Evolutionary conservation across 164 flowering plant genomes (phyloP).

Genomic region (Chloranthus sessilifolius): DNA sequence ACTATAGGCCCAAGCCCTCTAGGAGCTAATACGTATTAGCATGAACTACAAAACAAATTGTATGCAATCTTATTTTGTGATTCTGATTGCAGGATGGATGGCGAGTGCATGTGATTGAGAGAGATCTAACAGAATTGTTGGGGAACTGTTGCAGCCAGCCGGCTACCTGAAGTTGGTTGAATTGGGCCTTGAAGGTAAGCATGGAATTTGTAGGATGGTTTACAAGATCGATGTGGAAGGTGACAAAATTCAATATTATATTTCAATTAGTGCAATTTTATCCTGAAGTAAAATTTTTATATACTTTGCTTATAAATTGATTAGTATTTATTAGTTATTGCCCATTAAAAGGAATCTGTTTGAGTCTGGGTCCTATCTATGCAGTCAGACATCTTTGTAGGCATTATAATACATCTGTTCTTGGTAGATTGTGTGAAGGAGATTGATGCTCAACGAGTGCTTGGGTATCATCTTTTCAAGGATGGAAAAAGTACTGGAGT

Average conservation of each 20-base stretch:
- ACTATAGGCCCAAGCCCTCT: no score
- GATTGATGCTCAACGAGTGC: conserved; percentile 88
- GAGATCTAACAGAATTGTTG: conserved; percentile 91
- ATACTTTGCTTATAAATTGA: no score
- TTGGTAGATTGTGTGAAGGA: conserved; percentile 79
- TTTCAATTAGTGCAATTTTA: no score
- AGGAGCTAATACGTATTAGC: no score
- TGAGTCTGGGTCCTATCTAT: no score
- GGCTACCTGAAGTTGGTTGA: conserved; percentile 90
- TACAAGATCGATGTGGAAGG: no score
- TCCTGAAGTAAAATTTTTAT: no score
- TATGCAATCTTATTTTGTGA: neutral
- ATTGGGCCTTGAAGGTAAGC: conserved; percentile 76
- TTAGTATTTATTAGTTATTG: no score
- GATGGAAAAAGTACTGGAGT: conserved; percentile 68
- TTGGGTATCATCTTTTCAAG: conserved; percentile 91
- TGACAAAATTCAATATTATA: no score
- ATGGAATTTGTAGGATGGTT: no score
- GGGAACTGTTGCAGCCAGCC: conserved; percentile 92
- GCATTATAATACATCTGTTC: neutral
- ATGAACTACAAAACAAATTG: no score
- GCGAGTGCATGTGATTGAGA: conserved; percentile 75
- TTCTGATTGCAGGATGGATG: conserved; percentile 67
- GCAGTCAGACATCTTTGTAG: neutral
- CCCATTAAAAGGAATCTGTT: no score